Evolutionary conservation across 73 alveolate species (phyloP).

Genomic region (Durusdinium trenchii): DNA sequence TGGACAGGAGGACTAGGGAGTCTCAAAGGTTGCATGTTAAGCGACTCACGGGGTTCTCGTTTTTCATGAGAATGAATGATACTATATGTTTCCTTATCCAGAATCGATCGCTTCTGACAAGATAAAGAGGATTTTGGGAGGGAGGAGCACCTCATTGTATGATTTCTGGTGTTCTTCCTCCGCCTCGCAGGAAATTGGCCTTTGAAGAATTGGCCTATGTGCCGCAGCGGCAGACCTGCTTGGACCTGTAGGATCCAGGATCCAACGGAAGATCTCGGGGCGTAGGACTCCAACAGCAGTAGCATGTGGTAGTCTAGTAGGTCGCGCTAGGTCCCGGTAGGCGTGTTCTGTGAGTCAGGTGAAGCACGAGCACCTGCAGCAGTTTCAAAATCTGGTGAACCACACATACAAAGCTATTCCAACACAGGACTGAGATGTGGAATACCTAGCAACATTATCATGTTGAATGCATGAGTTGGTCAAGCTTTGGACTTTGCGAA

Average conservation of each 20-base stretch:
- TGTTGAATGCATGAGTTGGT: neutral
- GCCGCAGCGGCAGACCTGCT: too few species aligned
- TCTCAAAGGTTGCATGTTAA: too few species aligned
- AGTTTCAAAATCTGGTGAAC: slow-evolving; percentile 49
- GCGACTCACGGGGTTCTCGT: too few species aligned
- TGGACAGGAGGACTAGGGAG: neutral
- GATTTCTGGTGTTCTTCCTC: neutral
- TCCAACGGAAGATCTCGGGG: too few species aligned
- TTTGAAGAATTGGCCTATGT: slow-evolving; percentile 63
- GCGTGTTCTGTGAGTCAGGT: too few species aligned
- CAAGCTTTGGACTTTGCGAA: neutral
- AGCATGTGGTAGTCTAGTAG: too few species aligned
- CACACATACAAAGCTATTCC: slow-evolving; percentile 53
- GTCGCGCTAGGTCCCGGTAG: too few species aligned
- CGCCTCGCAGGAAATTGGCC: slow-evolving; percentile 19
- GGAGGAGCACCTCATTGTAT: too few species aligned
- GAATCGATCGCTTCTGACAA: neutral
- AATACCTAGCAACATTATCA: neutral
- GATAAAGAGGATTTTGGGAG: neutral
- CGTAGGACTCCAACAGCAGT: too few species aligned
- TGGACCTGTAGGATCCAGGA: too few species aligned
- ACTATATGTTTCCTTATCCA: too few species aligned
- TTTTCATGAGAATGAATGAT: too few species aligned
- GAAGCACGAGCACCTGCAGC: slow-evolving; percentile 41
- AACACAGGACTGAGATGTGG: slow-evolving; percentile 9